phyloP scores from a whole-genome alignment of 2,329 filamentous ascomycete species.

The Nemania sp. region DNA sequence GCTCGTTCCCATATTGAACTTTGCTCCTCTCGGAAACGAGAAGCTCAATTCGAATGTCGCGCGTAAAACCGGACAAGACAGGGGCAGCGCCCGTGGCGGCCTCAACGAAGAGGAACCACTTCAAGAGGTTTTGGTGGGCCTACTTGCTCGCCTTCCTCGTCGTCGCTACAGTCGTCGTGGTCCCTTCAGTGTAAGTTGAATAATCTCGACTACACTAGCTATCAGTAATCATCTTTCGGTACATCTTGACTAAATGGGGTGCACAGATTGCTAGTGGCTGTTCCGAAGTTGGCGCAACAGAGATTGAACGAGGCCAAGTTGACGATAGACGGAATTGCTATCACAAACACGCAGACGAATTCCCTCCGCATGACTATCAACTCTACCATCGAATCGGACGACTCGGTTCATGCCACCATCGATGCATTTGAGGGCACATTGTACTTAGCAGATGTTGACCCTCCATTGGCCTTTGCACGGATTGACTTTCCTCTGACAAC shows the following conservation, averaged over 20 bases:
- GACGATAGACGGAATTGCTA: constrained; percentile 54
- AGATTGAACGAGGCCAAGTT: constrained; percentile 60
- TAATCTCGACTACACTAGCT: background rate
- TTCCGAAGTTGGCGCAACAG: constrained; percentile 61
- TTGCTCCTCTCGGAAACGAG: background rate
- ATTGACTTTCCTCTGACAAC: constrained; percentile 58
- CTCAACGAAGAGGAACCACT: constrained; percentile 49
- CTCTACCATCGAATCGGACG: constrained; percentile 58
- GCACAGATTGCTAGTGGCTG: constrained; percentile 57
- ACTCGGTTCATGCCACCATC: constrained; percentile 56
- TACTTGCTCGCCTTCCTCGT: constrained; percentile 57
- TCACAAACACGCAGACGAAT: constrained; percentile 51
- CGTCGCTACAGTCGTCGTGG: constrained; percentile 55
- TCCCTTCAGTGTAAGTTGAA: constrained; percentile 63
- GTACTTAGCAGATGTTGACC: constrained; percentile 56
- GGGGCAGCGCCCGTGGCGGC: background rate
- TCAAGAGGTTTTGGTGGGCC: constrained; percentile 65
- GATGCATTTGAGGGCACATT: constrained; percentile 57
- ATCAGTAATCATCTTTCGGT: background rate
- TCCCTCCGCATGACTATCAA: constrained; percentile 59
- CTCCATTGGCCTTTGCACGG: constrained; percentile 54
- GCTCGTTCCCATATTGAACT: background rate
- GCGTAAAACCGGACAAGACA: background rate
- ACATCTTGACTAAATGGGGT: constrained; percentile 1
- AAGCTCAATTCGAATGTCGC: constrained; percentile 16